These are phyloP conservation scores for Naumovozyma dairenensis DNA, from an alignment of 805 yeast genomes.

Conservation along the genomic window DNA sequence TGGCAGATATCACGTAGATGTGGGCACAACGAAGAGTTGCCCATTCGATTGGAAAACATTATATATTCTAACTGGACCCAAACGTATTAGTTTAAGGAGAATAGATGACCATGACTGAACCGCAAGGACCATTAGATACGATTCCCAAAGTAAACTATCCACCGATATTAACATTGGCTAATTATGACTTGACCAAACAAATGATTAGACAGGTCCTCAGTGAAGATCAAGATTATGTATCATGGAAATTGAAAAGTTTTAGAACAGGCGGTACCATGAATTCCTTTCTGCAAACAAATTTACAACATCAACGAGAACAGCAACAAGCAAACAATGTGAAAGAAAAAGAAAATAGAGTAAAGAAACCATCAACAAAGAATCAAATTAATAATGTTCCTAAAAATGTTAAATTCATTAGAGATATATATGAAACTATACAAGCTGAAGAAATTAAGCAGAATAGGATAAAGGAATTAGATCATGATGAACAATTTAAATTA, in stretches of 20 bases:
- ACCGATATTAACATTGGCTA: conserved; percentile 21
- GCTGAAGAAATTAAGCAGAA: conserved; percentile 2
- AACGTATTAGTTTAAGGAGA: not conserved
- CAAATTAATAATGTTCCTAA: conserved; percentile 20
- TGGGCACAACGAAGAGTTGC: no score
- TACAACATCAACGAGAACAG: not conserved
- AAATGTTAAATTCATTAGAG: conserved; percentile 20
- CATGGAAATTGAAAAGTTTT: conserved; percentile 24
- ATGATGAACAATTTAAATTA: conserved; percentile 51
- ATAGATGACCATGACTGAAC: conserved; percentile 14
- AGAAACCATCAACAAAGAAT: conserved; percentile 1
- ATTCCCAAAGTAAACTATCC: conserved; percentile 25
- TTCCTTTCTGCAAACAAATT: conserved; percentile 7
- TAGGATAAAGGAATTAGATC: conserved; percentile 29
- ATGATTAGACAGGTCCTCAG: conserved; percentile 27
- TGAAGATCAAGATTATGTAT: conserved; percentile 28
- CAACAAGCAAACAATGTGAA: conserved; percentile 1
- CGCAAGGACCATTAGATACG: conserved; percentile 26
- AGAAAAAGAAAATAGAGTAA: not conserved
- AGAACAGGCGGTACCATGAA: conserved; percentile 28
- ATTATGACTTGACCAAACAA: conserved; percentile 24
- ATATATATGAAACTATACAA: conserved; percentile 14
- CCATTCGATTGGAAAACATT: no score
- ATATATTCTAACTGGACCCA: no score
- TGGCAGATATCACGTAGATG: no score